Evolutionary conservation across 768 basidiomycete genomes (phyloP).

Genomic region (Rhizopogon rudus): DNA sequence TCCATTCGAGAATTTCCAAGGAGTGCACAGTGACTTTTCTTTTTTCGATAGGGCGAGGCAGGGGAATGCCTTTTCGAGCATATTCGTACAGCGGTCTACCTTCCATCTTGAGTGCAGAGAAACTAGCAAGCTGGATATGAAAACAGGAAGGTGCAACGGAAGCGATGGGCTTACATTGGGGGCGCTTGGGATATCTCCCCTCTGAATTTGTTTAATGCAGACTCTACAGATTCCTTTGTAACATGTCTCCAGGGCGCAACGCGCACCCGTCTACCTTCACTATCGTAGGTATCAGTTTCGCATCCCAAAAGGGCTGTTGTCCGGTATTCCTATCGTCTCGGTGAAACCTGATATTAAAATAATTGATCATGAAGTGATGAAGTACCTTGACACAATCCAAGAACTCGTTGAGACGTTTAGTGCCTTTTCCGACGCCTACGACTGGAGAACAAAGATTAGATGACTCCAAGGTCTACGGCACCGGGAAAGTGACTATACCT

Average conservation of each 20-base stretch:
- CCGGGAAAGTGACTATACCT: slow-evolving; percentile 42
- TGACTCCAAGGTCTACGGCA: neutral
- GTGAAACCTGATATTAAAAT: slow-evolving; percentile 12
- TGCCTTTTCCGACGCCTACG: slow-evolving; percentile 84
- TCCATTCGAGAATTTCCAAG: slow-evolving; percentile 77
- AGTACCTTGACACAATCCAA: slow-evolving; percentile 85
- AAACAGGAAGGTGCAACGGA: neutral
- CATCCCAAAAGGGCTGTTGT: slow-evolving; percentile 90
- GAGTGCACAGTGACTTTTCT: slow-evolving; percentile 80
- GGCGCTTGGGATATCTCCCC: slow-evolving; percentile 90
- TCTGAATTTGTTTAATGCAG: slow-evolving; percentile 63
- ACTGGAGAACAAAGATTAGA: slow-evolving; percentile 41
- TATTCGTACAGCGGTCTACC: slow-evolving; percentile 95
- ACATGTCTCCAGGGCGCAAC: slow-evolving; percentile 80
- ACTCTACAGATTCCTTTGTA: slow-evolving; percentile 70
- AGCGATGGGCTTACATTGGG: slow-evolving; percentile 62
- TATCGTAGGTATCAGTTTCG: slow-evolving; percentile 93
- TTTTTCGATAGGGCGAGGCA: slow-evolving; percentile 91
- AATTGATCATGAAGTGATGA: neutral
- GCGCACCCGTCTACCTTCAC: slow-evolving; percentile 78
- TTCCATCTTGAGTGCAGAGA: slow-evolving; percentile 98
- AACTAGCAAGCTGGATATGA: slow-evolving; percentile 44
- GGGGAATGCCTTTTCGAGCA: slow-evolving; percentile 82
- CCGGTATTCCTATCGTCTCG: slow-evolving; percentile 68
- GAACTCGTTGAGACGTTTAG: slow-evolving; percentile 80